Percentiles rank a stretch among this genome's conserved stretches.
phyloP scores from a whole-genome alignment of 2,329 filamentous ascomycete species.

The Sclerotinia borealis region DNA sequence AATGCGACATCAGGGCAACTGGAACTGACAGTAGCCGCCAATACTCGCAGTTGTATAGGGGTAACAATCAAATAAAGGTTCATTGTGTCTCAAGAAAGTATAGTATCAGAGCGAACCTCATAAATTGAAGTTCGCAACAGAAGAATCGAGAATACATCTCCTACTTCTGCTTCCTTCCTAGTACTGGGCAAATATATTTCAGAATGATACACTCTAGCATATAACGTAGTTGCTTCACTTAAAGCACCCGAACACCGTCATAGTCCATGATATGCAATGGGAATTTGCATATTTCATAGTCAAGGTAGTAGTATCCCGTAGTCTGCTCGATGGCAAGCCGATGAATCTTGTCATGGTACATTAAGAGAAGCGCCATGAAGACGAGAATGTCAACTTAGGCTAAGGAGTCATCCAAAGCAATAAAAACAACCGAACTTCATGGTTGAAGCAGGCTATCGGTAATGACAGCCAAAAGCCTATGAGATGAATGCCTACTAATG shows the following conservation, averaged over 20 bases:
- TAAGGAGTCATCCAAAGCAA: neutral
- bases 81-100: neutral
- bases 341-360: neutral
- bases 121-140: neutral
- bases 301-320: too few species aligned
- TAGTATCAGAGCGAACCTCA: neutral
- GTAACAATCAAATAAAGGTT: neutral
- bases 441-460: neutral
- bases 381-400: neutral
- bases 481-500: neutral
- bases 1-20: neutral
- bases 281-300: neutral
- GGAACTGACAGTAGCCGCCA: neutral
- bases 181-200: neutral
- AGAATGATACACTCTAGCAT: neutral
- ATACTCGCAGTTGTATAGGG: neutral
- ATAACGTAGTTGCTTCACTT: neutral
- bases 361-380: too few species aligned
- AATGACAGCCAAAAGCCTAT: neutral
- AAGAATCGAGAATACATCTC: neutral
- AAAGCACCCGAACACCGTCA: neutral
- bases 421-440: neutral
- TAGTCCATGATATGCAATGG: neutral
- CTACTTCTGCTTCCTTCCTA: neutral
- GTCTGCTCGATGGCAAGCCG: neutral